Conservation (phyloP, 768 basidiomycete genomes). For the Auriculariales sp. region DNA sequence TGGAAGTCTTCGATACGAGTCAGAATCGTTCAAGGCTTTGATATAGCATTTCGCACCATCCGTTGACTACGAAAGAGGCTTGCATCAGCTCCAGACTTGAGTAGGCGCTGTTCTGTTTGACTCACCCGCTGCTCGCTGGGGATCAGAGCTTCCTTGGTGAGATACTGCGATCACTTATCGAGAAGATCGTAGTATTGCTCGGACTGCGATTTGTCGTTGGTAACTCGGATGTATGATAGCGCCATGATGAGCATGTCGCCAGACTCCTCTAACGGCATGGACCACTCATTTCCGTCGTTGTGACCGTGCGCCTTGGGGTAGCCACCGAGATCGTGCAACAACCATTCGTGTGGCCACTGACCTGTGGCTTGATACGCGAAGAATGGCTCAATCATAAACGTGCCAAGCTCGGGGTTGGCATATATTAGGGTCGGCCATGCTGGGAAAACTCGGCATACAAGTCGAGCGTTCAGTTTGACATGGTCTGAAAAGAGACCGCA, state of each 20-base stretch:
- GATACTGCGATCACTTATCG: constrained; percentile 50
- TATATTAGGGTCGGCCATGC: constrained; percentile 12
- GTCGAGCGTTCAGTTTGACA: no score
- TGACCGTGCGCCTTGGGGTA: constrained; percentile 9
- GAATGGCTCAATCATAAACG: constrained; percentile 5
- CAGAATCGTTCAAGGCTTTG: no score
- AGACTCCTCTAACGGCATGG: constrained; percentile 28
- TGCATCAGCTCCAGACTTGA: constrained; percentile 11
- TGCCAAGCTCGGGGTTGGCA: constrained; percentile 6
- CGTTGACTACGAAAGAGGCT: background rate
- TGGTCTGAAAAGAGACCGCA: no score
- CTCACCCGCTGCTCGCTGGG: constrained; percentile 26
- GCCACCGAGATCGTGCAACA: constrained; percentile 13
- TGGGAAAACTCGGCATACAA: no score
- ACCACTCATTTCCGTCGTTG: constrained; percentile 8
- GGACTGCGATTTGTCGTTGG: constrained; percentile 37
- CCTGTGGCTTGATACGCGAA: constrained; percentile 8
- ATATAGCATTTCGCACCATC: no score
- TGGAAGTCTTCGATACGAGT: constrained; percentile 34
- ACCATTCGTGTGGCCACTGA: constrained; percentile 37
- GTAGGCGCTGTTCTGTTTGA: constrained; percentile 30
- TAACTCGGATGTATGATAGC: constrained; percentile 40
- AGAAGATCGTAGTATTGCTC: constrained; percentile 32
- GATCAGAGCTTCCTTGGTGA: constrained; percentile 33
- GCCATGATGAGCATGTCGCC: constrained; percentile 68